Evolutionary conservation across 208 protist species (phyloP), one percentile per base, ranked within the genome.

Genomic region (Novymonas esmeraldas): DNA sequence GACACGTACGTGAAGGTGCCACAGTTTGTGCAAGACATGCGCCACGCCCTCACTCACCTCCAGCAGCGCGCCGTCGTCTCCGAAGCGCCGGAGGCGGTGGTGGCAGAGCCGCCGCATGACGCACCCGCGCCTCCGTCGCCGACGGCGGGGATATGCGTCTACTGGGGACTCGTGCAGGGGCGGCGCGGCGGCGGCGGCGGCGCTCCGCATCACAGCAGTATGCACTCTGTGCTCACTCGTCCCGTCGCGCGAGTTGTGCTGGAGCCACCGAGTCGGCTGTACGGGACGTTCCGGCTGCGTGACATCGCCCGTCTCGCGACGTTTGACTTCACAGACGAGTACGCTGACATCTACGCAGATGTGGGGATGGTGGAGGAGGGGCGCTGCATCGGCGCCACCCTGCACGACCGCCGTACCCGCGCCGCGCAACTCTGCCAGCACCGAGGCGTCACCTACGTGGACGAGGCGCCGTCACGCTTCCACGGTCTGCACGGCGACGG

Each of bases 1-100:
- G 70, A 76, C 51, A 71, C 64, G 28, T 85, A 78, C 49, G 4
- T 81, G 6, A 72, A 67, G 18, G 76, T 82, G 51, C 79, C 79
- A 51, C 75, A 85, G 57, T 71, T 67, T 24, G 51, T 85, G 56
- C 42, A 57, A 18, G 80, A 81, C 44, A 39, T 85, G 10, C 61
- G 48, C 29, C 56, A 63, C 52, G 36, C 62, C 2, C 28, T 39
- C 11, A 39, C 33, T 48, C 46, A 33, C 20, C 60, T 4, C 20
- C 31, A 5, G 11, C 22, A 34, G 14, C 60, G 33, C 42, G 26
- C 31, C 24, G 34, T 48, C 55, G 24, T n/a, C 16, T 24, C 36
- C 36, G 36, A 29, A 33, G 5, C 26, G 16, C 14, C 29, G 2
- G 4, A 16, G 31, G 5, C n/a, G 29, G 22, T 1, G n/a, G 6